Evolutionary conservation across 768 basidiomycete genomes (phyloP), one percentile per base, ranked within the genome.

Genomic region (Podaxis rugospora): DNA sequence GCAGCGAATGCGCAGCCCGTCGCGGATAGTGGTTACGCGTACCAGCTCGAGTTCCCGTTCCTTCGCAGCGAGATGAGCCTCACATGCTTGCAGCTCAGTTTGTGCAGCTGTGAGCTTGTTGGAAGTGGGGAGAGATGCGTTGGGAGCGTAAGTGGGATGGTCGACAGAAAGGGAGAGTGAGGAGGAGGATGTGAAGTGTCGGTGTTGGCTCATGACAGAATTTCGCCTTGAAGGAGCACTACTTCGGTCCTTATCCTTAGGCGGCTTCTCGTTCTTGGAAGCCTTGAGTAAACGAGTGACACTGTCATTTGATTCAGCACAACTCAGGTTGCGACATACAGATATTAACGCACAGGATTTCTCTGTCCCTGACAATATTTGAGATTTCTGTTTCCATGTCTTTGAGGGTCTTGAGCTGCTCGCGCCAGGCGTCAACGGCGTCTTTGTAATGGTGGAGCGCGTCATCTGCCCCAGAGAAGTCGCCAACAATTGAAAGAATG

Each of bases 281-380:
- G 83, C 85, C 67, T 93, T 93, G 66, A 93, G 84, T 51, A 93
- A 80, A 7, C 91, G 83, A 1, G 87, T 91, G 18, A 93, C 87
- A 1, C 91, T 93, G 63, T 5, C 36, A 5, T 36, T 9, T 58
- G 23, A 10, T 53, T 53, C 54, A 49, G 27, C 25, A 56, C 28
- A 55, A 52, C 39, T 35, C 23, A n/a, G 21, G 35, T 5, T 35
- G 62, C 36, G 13, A 21, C 39, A 25, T 21, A 58, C 9, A 50
- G 51, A 5, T 51, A 5, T 51, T 49, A 10, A 80, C 89, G 68
- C 63, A 92, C 92, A 93, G 78, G 64, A 94, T 93, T 66, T 93
- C 91, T 49, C 89, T 76, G 71, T 93, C 92, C 4, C 89, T 75
- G 62, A 90, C 74, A 55, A 92, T 77, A 64, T 83, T 86, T 3